These are phyloP conservation scores for Trifolium repens DNA, from an alignment of 306 rosid species.

Conservation along the genomic window DNA sequence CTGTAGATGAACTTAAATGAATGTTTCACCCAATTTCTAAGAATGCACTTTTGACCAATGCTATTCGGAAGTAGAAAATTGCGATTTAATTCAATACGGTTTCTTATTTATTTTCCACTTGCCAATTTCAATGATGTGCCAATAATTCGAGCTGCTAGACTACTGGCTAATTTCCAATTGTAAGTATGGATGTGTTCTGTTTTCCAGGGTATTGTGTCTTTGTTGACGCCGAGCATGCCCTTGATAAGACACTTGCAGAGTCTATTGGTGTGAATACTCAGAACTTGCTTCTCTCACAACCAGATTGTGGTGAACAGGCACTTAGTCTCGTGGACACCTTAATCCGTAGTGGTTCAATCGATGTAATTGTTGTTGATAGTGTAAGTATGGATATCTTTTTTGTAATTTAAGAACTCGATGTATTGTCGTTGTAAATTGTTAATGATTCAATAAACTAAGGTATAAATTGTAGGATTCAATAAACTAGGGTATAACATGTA, in stretches of 20 bases:
- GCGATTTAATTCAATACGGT: neutral
- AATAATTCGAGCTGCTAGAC: slow-evolving; percentile 23
- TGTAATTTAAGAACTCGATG: neutral
- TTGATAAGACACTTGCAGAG: slow-evolving; percentile 79
- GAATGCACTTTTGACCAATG: slow-evolving; percentile 16
- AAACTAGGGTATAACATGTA: neutral
- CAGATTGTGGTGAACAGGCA: slow-evolving; percentile 95
- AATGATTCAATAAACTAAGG: neutral
- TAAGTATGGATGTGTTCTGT: slow-evolving; percentile 19
- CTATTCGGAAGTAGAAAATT: slow-evolving; percentile 24
- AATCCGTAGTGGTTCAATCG: slow-evolving; percentile 90
- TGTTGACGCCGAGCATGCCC: slow-evolving; percentile 96
- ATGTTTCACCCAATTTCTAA: slow-evolving; percentile 14
- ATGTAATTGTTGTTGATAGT: slow-evolving; percentile 95
- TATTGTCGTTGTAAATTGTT: slow-evolving; percentile 9
- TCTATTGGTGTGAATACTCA: slow-evolving; percentile 80
- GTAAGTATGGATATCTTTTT: slow-evolving; percentile 60
- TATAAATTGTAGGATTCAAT: neutral
- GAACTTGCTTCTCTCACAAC: slow-evolving; percentile 87
- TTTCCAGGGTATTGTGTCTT: slow-evolving; percentile 74
- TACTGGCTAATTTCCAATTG: slow-evolving; percentile 28
- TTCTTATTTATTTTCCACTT: slow-evolving; percentile 4
- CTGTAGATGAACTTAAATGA: slow-evolving; percentile 11
- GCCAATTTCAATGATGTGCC: slow-evolving; percentile 5
- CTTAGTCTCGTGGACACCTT: slow-evolving; percentile 90